Conservation (phyloP, 768 basidiomycete genomes). For the Paxillus rubicundulus region DNA sequence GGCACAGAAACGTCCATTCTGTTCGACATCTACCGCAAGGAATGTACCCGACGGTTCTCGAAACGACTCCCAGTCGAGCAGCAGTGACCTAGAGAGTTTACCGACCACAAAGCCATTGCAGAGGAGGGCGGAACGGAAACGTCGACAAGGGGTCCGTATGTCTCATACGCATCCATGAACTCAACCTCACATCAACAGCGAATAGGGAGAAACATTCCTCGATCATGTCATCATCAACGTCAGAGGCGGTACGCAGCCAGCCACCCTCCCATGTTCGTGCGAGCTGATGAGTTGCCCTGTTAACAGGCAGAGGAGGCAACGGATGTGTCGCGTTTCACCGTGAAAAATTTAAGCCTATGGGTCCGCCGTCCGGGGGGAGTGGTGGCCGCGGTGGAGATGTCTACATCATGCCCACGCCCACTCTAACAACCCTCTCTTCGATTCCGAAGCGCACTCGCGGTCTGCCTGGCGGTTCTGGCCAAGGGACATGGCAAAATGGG, state of each 20-base stretch:
- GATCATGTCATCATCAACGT: constrained; percentile 81
- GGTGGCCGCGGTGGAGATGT: constrained; percentile 89
- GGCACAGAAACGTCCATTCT: neutral
- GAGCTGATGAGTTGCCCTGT: neutral
- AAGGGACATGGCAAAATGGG: constrained; percentile 88
- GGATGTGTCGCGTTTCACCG: constrained; percentile 93
- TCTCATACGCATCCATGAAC: neutral
- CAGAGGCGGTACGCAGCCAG: constrained; percentile 56
- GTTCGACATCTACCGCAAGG: neutral
- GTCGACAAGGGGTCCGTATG: constrained; percentile 59
- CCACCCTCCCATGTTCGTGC: neutral
- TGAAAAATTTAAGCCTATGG: constrained; percentile 79
- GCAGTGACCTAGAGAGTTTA: neutral
- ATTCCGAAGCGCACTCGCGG: constrained; percentile 69
- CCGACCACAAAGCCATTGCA: constrained; percentile 32
- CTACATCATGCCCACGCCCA: constrained; percentile 75
- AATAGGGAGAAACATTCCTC: constrained; percentile 73
- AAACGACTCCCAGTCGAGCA: neutral
- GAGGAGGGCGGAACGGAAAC: constrained; percentile 72
- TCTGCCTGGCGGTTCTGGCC: constrained; percentile 65
- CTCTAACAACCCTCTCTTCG: constrained; percentile 73
- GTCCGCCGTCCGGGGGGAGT: constrained; percentile 91
- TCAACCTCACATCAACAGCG: constrained; percentile 8
- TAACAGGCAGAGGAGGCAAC: constrained; percentile 77
- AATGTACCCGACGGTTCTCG: neutral